phyloP scores from a whole-genome alignment of 805 yeast species.

The Candida tibetensis region DNA sequence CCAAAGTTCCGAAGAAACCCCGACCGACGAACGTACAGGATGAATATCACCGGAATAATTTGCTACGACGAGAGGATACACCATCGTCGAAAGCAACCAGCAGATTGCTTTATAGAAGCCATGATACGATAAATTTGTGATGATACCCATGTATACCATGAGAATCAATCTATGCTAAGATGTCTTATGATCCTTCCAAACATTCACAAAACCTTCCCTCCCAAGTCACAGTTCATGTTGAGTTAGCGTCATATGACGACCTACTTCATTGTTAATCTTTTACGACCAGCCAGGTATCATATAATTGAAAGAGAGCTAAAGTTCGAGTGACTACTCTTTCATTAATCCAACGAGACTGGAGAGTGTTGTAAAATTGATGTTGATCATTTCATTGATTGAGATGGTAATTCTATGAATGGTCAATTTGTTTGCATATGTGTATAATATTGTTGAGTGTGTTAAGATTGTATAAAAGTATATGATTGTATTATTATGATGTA shows the following conservation, averaged over 20 bases:
- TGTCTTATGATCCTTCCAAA: constrained; percentile 2
- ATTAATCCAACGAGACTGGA: neutral
- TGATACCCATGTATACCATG: no score
- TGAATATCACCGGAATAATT: neutral
- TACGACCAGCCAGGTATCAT: neutral
- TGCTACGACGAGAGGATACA: constrained; percentile 5
- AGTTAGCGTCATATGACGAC: no score
- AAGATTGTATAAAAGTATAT: no score
- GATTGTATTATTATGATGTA: no score
- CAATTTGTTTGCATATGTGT: neutral
- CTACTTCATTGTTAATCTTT: no score
- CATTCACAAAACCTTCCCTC: neutral
- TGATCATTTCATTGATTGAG: neutral
- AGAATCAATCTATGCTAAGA: no score
- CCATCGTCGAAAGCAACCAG: constrained; percentile 3
- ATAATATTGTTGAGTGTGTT: neutral
- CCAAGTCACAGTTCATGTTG: no score
- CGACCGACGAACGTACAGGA: constrained; percentile 2
- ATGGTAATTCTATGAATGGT: neutral
- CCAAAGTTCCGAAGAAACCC: neutral
- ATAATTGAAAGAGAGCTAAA: neutral
- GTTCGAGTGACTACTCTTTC: neutral
- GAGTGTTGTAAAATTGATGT: neutral
- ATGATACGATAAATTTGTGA: neutral
- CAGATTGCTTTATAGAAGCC: neutral